Percentiles rank a stretch among this genome's conserved stretches.
Conservation (phyloP, 1,139 yeast genomes). For the Protomyces lactucae-debilis region DNA sequence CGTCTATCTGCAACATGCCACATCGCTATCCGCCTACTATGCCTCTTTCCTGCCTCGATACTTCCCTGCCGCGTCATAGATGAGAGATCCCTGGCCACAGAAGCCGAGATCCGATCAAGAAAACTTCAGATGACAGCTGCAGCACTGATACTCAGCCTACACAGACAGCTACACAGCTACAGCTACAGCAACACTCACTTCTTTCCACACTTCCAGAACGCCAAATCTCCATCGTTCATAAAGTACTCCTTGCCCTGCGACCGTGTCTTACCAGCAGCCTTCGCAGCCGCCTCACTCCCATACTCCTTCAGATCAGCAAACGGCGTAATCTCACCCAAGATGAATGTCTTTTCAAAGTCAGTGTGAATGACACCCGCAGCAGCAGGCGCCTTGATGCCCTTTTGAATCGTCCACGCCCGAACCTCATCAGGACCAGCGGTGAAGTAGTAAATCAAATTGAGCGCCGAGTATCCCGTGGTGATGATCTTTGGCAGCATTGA, state of each 20-base stretch:
- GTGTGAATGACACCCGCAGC: conserved; percentile 95
- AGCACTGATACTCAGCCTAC: no score
- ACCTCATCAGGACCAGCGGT: conserved; percentile 90
- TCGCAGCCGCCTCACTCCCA: conserved; percentile 73
- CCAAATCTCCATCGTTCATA: conserved; percentile 86
- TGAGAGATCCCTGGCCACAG: no score
- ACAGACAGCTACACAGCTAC: no score
- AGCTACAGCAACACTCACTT: not conserved
- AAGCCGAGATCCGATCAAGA: no score
- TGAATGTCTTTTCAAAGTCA: conserved; percentile 42
- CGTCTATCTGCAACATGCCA: no score
- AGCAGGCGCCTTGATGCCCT: conserved; percentile 75
- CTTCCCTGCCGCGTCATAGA: no score
- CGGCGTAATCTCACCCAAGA: conserved; percentile 74
- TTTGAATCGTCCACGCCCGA: conserved; percentile 84
- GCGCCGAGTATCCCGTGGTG: conserved; percentile 59
- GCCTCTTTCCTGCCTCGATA: no score
- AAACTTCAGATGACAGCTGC: no score
- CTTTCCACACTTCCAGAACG: conserved; percentile 49
- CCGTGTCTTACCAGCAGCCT: conserved; percentile 87
- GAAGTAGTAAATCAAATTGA: conserved; percentile 75
- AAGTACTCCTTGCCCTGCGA: conserved; percentile 97
- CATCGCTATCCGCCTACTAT: no score
- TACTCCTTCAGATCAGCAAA: conserved; percentile 75
- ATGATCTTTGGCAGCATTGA: conserved; percentile 88